Percentiles rank a stretch among this genome's conserved stretches.
phyloP scores from a whole-genome alignment of 495 filamentous ascomycete genomes.

The Neurospora sp. region DNA sequence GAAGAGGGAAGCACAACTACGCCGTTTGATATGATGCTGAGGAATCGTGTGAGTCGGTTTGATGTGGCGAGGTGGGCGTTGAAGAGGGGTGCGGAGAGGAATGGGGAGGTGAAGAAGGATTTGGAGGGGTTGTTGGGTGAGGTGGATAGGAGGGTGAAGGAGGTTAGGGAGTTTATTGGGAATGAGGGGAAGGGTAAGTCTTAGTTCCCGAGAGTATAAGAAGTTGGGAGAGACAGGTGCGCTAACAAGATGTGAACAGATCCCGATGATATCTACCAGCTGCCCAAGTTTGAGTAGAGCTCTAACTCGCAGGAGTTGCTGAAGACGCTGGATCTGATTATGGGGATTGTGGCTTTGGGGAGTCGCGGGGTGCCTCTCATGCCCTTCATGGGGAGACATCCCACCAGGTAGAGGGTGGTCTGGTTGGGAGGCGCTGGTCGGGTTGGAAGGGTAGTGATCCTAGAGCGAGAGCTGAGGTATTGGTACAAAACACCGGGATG shows the following conservation, averaged over 20 bases:
- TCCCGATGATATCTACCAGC: constrained; percentile 37
- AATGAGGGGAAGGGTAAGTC: constrained; percentile 34
- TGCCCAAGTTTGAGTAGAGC: constrained; percentile 8
- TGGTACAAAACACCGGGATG: no score
- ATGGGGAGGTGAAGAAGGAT: constrained; percentile 39
- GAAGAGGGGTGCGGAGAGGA: constrained; percentile 15
- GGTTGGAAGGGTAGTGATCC: no score
- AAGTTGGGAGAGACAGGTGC: no score
- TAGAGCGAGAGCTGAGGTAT: no score
- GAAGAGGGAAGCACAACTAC: constrained; percentile 68
- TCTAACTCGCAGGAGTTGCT: neutral
- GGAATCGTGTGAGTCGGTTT: constrained; percentile 53
- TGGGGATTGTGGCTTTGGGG: neutral
- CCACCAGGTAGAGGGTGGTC: no score
- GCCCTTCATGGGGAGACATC: neutral
- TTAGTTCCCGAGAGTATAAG: no score
- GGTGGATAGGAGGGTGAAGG: constrained; percentile 39
- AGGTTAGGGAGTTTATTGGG: constrained; percentile 48
- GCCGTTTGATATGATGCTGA: constrained; percentile 66
- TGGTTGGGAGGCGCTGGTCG: no score
- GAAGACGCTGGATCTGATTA: neutral
- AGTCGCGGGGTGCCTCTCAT: neutral
- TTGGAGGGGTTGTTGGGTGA: constrained; percentile 39
- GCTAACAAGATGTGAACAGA: constrained; percentile 23
- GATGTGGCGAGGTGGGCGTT: constrained; percentile 53